A percentile compares a stretch with the other conserved stretches of the same genome.
phyloP scores from a whole-genome alignment of 345 rosid genomes.

The Melastoma malabathricum region DNA sequence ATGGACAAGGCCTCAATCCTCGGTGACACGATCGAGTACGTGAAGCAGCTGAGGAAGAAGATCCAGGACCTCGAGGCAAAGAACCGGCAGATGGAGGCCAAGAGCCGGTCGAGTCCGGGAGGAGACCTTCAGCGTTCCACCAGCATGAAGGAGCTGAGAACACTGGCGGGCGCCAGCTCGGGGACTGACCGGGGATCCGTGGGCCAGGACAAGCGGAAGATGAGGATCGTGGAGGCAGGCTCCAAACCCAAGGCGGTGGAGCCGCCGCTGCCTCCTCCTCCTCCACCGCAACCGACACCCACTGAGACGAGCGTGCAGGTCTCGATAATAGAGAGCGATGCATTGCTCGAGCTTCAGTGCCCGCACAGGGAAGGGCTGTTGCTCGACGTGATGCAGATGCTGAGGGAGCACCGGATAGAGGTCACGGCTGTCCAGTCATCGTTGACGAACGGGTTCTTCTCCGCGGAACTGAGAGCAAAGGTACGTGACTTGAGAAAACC shows the following conservation, averaged over 20 bases:
- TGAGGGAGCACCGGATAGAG: constrained; percentile 64
- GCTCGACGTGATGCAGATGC: constrained; percentile 64
- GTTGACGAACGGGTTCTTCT: constrained; percentile 31
- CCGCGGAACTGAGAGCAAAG: constrained; percentile 84
- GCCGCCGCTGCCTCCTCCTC: constrained; percentile 5
- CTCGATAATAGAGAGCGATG: constrained; percentile 85
- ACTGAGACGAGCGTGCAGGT: constrained; percentile 48
- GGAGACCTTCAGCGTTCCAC: constrained; percentile 19
- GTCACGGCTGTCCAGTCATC: constrained; percentile 57
- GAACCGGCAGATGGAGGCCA: constrained; percentile 37
- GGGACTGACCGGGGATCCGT: constrained; percentile 22
- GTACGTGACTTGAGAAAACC: constrained; percentile 12
- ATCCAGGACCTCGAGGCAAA: constrained; percentile 62
- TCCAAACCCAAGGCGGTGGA: constrained; percentile 36
- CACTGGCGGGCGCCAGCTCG: constrained; percentile 7
- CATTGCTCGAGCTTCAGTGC: constrained; percentile 70
- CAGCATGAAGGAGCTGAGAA: constrained; percentile 24
- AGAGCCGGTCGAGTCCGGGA: constrained; percentile 16
- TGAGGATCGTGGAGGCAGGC: constrained; percentile 32
- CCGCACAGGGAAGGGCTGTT: constrained; percentile 59
- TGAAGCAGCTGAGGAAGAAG: constrained; percentile 72
- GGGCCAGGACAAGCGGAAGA: constrained; percentile 35
- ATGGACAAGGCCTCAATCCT: constrained; percentile 97
- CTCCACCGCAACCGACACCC: constrained; percentile 1
- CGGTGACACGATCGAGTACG: constrained; percentile 90